Evolutionary conservation across 1,284 basidiomycete species (phyloP).

Genomic region (Taiwanofungus camphoratus): DNA sequence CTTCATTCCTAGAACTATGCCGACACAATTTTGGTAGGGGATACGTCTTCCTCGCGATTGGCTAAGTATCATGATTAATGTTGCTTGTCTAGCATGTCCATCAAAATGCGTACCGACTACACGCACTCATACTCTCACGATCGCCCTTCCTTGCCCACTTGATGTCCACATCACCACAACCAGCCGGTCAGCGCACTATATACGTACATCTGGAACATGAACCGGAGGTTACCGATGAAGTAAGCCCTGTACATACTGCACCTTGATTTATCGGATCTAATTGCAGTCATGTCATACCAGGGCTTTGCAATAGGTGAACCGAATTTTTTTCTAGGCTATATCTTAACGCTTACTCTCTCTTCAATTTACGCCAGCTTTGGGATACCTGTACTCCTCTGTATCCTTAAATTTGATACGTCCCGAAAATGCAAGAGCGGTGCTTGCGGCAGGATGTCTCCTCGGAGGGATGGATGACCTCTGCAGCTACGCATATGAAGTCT

Average conservation of each 20-base stretch:
- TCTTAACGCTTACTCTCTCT: background rate
- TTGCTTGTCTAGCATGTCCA: conserved; percentile 54
- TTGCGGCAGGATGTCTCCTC: conserved; percentile 76
- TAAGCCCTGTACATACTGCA: too few species aligned
- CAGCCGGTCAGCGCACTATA: conserved; percentile 58
- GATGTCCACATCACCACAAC: conserved; percentile 68
- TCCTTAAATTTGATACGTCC: conserved; percentile 63
- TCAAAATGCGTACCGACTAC: conserved; percentile 68
- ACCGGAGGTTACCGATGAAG: conserved; percentile 79
- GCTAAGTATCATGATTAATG: background rate
- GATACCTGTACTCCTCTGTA: conserved; percentile 73
- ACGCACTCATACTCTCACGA: conserved; percentile 79
- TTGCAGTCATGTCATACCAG: conserved; percentile 30
- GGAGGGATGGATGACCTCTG: conserved; percentile 82
- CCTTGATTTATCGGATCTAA: conserved; percentile 6
- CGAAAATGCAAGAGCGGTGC: conserved; percentile 74
- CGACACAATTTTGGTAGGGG: conserved; percentile 67
- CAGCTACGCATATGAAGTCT: conserved; percentile 71
- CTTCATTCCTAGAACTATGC: conserved; percentile 60
- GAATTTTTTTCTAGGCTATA: conserved; percentile 9
- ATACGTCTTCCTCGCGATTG: background rate
- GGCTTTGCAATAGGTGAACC: conserved; percentile 63
- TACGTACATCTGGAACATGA: conserved; percentile 73
- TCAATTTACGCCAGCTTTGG: conserved; percentile 67
- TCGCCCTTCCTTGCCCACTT: conserved; percentile 82